Conservation (phyloP, 768 basidiomycete genomes). For the Podaxis sp. region DNA sequence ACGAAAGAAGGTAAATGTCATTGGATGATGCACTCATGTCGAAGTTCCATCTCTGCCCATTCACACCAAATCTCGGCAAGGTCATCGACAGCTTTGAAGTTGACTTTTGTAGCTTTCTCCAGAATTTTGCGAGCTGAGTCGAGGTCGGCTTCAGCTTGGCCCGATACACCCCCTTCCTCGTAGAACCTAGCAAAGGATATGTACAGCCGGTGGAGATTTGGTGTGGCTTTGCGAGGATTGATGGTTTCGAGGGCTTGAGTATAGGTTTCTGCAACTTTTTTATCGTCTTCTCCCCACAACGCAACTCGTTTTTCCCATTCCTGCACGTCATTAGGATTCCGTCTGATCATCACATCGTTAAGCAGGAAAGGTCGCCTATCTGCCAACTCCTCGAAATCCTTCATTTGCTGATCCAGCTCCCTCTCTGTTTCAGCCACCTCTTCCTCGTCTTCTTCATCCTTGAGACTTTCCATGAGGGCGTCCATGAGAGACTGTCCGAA, state of each 20-base stretch:
- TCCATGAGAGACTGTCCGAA: slow-evolving; percentile 89
- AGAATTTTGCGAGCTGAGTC: slow-evolving; percentile 88
- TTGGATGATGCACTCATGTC: slow-evolving; percentile 74
- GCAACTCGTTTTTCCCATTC: slow-evolving; percentile 99
- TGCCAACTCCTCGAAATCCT: slow-evolving; percentile 90
- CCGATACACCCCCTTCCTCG: slow-evolving; percentile 87
- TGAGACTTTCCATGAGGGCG: slow-evolving; percentile 84
- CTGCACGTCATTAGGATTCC: slow-evolving; percentile 97
- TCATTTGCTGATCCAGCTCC: slow-evolving; percentile 87
- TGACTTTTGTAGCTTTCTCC: slow-evolving; percentile 89
- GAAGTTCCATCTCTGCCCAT: slow-evolving; percentile 98
- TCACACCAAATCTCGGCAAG: slow-evolving; percentile 99
- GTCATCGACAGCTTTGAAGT: slow-evolving; percentile 95
- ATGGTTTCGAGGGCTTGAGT: slow-evolving; percentile 86
- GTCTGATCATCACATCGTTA: slow-evolving; percentile 88
- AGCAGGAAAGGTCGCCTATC: slow-evolving; percentile 94
- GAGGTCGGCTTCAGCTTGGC: slow-evolving; percentile 77
- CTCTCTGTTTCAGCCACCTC: slow-evolving; percentile 74
- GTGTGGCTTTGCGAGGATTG: slow-evolving; percentile 84
- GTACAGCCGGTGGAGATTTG: slow-evolving; percentile 86
- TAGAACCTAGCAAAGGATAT: slow-evolving; percentile 98
- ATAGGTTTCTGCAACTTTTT: slow-evolving; percentile 94
- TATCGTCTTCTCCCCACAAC: slow-evolving; percentile 89
- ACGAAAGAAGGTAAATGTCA: neutral
- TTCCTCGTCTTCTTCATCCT: slow-evolving; percentile 83